Evolutionary conservation across 1,284 basidiomycete genomes (phyloP).

Genomic region (Leccinum fuscescens): DNA sequence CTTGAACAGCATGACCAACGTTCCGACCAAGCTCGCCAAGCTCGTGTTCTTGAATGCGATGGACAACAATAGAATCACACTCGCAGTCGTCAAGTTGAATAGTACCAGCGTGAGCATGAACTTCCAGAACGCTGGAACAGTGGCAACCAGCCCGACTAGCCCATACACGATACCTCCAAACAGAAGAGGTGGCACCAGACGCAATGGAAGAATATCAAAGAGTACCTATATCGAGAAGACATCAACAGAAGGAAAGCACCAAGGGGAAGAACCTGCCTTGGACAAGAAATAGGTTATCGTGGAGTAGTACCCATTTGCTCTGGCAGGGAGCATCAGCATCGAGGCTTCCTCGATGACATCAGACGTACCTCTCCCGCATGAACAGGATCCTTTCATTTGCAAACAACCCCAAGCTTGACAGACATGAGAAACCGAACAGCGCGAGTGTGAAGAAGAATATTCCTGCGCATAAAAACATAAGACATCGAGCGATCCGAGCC

Average conservation of each 20-base stretch:
- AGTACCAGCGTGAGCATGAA: slow-evolving; percentile 93
- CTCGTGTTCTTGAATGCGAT: slow-evolving; percentile 84
- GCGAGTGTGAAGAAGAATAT: slow-evolving; percentile 96
- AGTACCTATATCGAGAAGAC: slow-evolving; percentile 56
- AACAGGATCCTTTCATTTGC: slow-evolving; percentile 93
- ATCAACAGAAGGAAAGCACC: not conserved
- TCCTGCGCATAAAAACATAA: slow-evolving; percentile 44
- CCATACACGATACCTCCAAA: slow-evolving; percentile 94
- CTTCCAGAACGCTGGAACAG: slow-evolving; percentile 91
- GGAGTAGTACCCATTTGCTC: slow-evolving; percentile 95
- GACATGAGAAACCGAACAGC: slow-evolving; percentile 93
- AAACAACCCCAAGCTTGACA: slow-evolving; percentile 90
- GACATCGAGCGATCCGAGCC: not conserved
- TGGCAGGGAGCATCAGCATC: slow-evolving; percentile 31
- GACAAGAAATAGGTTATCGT: slow-evolving; percentile 94
- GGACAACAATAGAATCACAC: slow-evolving; percentile 86
- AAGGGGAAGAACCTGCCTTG: slow-evolving; percentile 54
- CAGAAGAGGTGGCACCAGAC: slow-evolving; percentile 91
- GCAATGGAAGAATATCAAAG: slow-evolving; percentile 93
- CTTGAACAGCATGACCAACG: slow-evolving; percentile 97
- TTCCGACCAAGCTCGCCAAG: slow-evolving; percentile 91
- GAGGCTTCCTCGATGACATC: not conserved
- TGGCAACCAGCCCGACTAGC: slow-evolving; percentile 90
- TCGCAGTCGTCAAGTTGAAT: slow-evolving; percentile 93
- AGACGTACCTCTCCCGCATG: slow-evolving; percentile 85